phyloP scores from a whole-genome alignment of 768 basidiomycete genomes.

The Pleurotus salmoneostramineus region DNA sequence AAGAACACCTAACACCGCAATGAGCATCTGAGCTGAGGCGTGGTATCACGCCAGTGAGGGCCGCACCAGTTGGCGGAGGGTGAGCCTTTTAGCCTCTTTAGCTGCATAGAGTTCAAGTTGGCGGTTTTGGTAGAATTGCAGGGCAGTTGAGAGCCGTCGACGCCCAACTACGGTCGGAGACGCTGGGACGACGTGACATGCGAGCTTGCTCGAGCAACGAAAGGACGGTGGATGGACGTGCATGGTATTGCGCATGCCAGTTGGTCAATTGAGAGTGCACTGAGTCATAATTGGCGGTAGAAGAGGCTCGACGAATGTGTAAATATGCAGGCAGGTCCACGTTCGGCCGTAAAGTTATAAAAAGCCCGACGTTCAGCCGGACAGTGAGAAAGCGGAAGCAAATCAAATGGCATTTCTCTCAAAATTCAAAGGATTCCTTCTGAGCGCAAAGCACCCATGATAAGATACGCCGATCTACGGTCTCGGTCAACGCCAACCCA shows the following conservation, averaged over 20 bases:
- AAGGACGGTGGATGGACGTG: background rate
- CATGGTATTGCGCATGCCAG: background rate
- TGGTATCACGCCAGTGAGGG: background rate
- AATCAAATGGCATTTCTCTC: background rate
- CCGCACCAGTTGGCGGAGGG: slow-evolving; percentile 72
- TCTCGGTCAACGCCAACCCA: slow-evolving; percentile 81
- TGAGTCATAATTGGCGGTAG: too few relatives aligned
- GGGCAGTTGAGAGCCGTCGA: slow-evolving; percentile 32
- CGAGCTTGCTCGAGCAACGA: background rate
- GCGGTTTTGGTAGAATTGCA: slow-evolving; percentile 78
- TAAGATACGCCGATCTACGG: slow-evolving; percentile 73
- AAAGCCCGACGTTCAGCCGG: background rate
- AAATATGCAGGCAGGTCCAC: background rate
- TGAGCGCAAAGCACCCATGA: slow-evolving; percentile 70
- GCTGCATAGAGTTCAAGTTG: slow-evolving; percentile 80
- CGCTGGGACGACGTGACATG: background rate
- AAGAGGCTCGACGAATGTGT: too few relatives aligned
- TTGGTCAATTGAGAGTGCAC: too few relatives aligned
- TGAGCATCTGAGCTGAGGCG: background rate
- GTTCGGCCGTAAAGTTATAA: background rate
- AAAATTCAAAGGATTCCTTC: slow-evolving; percentile 55
- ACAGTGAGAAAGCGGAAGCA: too few relatives aligned
- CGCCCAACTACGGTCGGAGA: background rate
- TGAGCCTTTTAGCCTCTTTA: slow-evolving; percentile 66
- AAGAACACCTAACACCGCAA: slow-evolving; percentile 66